Base-by-base conservation (phyloP, 805 yeast species). In the Ogataea ganodermae region DNA sequence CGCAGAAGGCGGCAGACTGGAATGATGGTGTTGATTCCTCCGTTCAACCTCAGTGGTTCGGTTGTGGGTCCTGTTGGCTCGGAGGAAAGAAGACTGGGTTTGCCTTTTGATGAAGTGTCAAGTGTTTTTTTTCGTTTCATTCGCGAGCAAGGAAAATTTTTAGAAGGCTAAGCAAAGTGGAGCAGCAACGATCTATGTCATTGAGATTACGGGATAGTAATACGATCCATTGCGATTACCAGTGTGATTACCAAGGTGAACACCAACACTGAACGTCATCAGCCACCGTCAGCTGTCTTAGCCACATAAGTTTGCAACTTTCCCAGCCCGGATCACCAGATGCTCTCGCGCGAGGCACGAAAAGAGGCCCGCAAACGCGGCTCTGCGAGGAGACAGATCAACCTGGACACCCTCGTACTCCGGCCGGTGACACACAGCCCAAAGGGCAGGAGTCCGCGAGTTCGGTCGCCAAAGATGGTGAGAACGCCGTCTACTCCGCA, bases 351-450 rank as follows among this genome's bases (percentile, higher is more conserved):
- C 44, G 65, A 60, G 27, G 59, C 60, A 1, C 49, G 67, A 18
- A 53, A 51, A 39, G 69, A 62, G 49, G 52, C 60, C 2, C 48
- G 71, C 20, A 60, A 63, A 44, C 48, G 71, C 32, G 71, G 71
- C 3, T 54, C 63, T 12, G 68, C 65, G 9, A 50, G 52, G 17
- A 42, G 71, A 24, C 54, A 48, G 22, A 51, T 63, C 13, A 59
- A 59, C 26, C 51, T 62, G 23, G 53, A 57, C 12, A 64, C 55
- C 13, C 44, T 64, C 3, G 65, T 63, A 7, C 35, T 65, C 7
- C 51, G 52, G 10, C 48, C 61, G 6, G 63, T 20, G 13, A 4
- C 23, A 35, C 17, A 23, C 18, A 4, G 20, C 35, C 18, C 43
- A 22, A 7, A 17, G 23, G 31, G 22, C 36, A 21, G 20, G 10